phyloP scores from a whole-genome alignment of 164 flowering plant species.

The Vitis cinerea region DNA sequence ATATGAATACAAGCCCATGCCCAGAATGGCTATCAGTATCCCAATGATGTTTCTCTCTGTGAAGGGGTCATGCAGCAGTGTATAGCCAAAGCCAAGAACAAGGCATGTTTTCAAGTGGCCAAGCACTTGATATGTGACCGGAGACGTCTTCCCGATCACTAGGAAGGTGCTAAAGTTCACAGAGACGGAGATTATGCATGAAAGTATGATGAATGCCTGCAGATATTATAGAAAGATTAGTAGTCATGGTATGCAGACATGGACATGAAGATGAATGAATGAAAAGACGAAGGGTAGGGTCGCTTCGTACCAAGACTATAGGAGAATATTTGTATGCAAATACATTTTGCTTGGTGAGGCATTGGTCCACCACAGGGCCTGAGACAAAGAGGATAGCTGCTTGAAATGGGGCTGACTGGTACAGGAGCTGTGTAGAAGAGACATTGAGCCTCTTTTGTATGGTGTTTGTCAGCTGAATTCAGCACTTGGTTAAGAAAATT shows the following conservation, averaged over 20 bases:
- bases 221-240: background rate
- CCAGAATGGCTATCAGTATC: constrained; percentile 69
- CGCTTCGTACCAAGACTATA: constrained; percentile 59
- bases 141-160: constrained; percentile 95
- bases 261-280: background rate
- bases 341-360: constrained; percentile 82
- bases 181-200: constrained; percentile 83
- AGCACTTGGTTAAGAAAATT: constrained; percentile 32
- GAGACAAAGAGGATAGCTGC: constrained; percentile 88
- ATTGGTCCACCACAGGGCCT: constrained; percentile 88
- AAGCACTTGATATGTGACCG: constrained; percentile 93
- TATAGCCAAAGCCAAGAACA: constrained; percentile 86
- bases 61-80: constrained; percentile 87
- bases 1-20: constrained; percentile 90
- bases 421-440: constrained; percentile 87
- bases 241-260: background rate
- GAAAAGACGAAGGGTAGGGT: background rate
- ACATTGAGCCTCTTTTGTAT: constrained; percentile 92
- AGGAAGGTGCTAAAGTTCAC: constrained; percentile 96
- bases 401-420: constrained; percentile 97
- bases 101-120: constrained; percentile 98
- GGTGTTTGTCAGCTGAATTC: constrained; percentile 82
- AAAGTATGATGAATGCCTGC: constrained; percentile 73
- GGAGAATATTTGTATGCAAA: constrained; percentile 79
- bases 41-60: constrained; percentile 84